These are phyloP conservation scores for Arthrobotrys pseudoclavata DNA, from an alignment of 2,329 filamentous ascomycete genomes.

Conservation along the genomic window DNA sequence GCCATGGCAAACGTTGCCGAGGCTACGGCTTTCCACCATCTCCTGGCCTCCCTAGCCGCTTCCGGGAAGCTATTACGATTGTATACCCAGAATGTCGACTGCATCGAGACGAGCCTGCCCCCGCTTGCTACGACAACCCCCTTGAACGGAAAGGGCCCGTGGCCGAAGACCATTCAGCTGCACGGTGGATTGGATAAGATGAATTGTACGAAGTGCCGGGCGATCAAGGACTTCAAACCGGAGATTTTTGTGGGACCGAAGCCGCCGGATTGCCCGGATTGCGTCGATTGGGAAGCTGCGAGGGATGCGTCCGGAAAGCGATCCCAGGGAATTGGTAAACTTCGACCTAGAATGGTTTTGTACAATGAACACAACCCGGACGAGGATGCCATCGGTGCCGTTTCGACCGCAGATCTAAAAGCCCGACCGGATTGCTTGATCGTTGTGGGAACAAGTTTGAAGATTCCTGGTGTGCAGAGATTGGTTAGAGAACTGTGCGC, in stretches of 20 bases:
- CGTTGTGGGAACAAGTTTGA: constrained; percentile 94
- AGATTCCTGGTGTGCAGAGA: constrained; percentile 90
- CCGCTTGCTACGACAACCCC: constrained; percentile 86
- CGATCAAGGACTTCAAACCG: constrained; percentile 81
- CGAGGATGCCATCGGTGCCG: constrained; percentile 93
- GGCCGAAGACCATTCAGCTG: constrained; percentile 92
- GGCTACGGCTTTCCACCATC: constrained; percentile 91
- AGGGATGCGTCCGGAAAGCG: constrained; percentile 86
- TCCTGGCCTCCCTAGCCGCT: constrained; percentile 88
- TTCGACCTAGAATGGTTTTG: constrained; percentile 92
- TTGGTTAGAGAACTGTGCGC: constrained; percentile 92
- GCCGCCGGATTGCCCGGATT: constrained; percentile 82
- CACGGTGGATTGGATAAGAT: constrained; percentile 95
- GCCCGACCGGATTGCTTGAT: constrained; percentile 89
- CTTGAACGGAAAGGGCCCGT: constrained; percentile 85
- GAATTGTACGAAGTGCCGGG: constrained; percentile 93
- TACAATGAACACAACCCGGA: constrained; percentile 99
- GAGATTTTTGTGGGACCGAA: constrained; percentile 86
- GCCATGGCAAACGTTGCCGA: constrained; percentile 80
- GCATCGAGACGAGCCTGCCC: constrained; percentile 85
- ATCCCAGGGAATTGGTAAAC: constrained; percentile 89
- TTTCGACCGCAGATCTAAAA: constrained; percentile 86
- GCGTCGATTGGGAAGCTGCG: constrained; percentile 79
- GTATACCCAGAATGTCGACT: constrained; percentile 97
- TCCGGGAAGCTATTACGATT: constrained; percentile 89